phyloP scores from a whole-genome alignment of 108 stramenopile species.

The Cyclotella kingstonii region DNA sequence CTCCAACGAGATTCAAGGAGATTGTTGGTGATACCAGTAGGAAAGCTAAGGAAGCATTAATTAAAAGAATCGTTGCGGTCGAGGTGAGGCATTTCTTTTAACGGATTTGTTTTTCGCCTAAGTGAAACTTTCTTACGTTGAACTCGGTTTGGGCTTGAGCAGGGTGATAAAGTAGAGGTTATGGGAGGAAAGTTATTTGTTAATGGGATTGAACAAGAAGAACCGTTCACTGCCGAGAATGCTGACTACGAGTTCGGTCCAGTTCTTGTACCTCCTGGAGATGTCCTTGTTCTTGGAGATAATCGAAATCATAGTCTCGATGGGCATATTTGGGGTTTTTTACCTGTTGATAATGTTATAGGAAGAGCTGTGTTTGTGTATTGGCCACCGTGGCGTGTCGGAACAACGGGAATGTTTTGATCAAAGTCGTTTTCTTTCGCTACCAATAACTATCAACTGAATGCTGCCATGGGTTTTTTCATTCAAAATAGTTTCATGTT shows the following conservation, averaged over 20 bases:
- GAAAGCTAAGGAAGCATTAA: slow-evolving; percentile 86
- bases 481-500: too few relatives aligned
- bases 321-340: slow-evolving; percentile 87
- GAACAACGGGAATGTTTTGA: slow-evolving; percentile 72
- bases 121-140: neutral
- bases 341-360: slow-evolving; percentile 55
- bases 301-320: slow-evolving; percentile 91
- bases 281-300: slow-evolving; percentile 86
- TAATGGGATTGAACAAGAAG: slow-evolving; percentile 87
- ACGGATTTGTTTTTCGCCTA: too few relatives aligned
- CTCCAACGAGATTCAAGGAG: slow-evolving; percentile 81
- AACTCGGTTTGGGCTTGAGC: neutral
- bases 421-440: too few relatives aligned
- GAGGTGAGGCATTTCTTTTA: slow-evolving; percentile 77
- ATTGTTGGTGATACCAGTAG: slow-evolving; percentile 58
- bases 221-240: slow-evolving; percentile 87
- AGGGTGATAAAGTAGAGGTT: slow-evolving; percentile 89
- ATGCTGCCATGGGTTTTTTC: too few relatives aligned
- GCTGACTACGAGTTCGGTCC: slow-evolving; percentile 86
- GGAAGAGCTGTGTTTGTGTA: slow-evolving; percentile 83
- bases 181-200: slow-evolving; percentile 85
- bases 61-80: slow-evolving; percentile 94
- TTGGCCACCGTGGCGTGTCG: slow-evolving; percentile 91
- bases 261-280: slow-evolving; percentile 77
- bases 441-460: too few relatives aligned